phyloP scores from a whole-genome alignment of 2,329 filamentous ascomycete species.

The Blastomyces parvus region DNA sequence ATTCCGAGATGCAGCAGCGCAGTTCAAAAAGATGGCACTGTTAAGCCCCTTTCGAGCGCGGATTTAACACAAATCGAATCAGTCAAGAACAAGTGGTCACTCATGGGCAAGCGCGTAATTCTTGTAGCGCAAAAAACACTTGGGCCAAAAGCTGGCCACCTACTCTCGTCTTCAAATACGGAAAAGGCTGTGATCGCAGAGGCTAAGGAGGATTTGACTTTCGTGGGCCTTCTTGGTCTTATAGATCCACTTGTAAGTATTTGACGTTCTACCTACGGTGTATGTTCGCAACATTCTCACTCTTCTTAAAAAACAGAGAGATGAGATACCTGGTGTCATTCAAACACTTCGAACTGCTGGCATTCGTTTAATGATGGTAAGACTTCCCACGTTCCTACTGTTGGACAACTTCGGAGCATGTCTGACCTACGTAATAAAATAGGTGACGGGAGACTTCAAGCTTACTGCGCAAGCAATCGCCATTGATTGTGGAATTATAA shows the following conservation, averaged over 20 bases:
- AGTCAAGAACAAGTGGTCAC: conserved; percentile 60
- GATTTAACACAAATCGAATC: conserved; percentile 43
- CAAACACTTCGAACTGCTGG: conserved; percentile 58
- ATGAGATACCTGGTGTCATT: conserved; percentile 51
- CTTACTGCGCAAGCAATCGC: conserved; percentile 67
- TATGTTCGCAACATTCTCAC: neutral
- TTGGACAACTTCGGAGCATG: neutral
- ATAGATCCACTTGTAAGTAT: conserved; percentile 45
- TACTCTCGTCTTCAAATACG: conserved; percentile 38
- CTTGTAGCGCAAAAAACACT: conserved; percentile 55
- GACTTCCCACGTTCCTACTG: neutral
- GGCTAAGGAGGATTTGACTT: conserved; percentile 40
- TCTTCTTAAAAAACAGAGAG: conserved; percentile 25
- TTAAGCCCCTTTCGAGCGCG: conserved; percentile 41
- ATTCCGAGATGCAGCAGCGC: conserved; percentile 53
- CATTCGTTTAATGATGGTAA: conserved; percentile 67
- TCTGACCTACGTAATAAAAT: neutral
- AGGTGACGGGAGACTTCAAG: conserved; percentile 67
- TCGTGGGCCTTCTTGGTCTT: conserved; percentile 50
- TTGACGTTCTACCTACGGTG: neutral
- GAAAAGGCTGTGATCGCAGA: conserved; percentile 51
- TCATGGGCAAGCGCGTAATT: conserved; percentile 58
- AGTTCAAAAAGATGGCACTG: conserved; percentile 47
- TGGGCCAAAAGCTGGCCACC: conserved; percentile 41
- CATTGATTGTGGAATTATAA: conserved; percentile 61